Base-by-base conservation (phyloP, 805 yeast species). In the Kuraishia molischiana region DNA sequence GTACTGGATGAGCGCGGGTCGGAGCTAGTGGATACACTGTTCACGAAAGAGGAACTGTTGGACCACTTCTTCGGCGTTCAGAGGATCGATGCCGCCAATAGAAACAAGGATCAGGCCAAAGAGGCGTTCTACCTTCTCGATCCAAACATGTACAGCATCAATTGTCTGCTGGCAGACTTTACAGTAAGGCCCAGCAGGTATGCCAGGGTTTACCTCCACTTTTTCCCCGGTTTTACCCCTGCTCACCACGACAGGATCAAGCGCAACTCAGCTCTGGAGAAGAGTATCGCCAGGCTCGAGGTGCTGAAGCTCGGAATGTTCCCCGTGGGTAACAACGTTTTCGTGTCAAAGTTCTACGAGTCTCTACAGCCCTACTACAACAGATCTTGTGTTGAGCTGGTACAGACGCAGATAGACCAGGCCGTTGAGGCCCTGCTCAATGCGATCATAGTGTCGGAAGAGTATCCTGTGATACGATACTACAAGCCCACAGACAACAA, bases 401-500 rank as follows among this genome's bases (percentile, higher is more conserved):
- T 83, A 26, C 65, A 71, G 17, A 66, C 63, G 24, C 80, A 81
- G 40, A 65, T 85, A 13, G 61, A 67, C 15, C 58, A 58, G 37
- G 74, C 83, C 0, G 85, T 90, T 1, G 62, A 72, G 29, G 56
- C 85, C 18, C 63, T 92, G 46, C 75, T 86, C 22, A 75, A 79
- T 45, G 48, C 85, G 19, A 84, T 95, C 64, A 73, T 83, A 5
- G 52, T 82, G 8, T 77, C 92, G 1, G 94, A 94, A 11, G 97
- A 89, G 51, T 85, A 82, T 48, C 98, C 98, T 2, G 72, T 82
- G 32, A 74, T 92, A 17, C 67, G 98, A 46, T 85, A 75, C 58
- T 79, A 77, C 51, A 70, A 79, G 4, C 71, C 71, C 31, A 62
- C 69, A 14, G 61, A 73, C 29, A 64, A 67, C 8, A 54, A 61